Base-by-base conservation (phyloP, 2,329 filamentous ascomycete genomes). In the Colletotrichum gigasporum region DNA sequence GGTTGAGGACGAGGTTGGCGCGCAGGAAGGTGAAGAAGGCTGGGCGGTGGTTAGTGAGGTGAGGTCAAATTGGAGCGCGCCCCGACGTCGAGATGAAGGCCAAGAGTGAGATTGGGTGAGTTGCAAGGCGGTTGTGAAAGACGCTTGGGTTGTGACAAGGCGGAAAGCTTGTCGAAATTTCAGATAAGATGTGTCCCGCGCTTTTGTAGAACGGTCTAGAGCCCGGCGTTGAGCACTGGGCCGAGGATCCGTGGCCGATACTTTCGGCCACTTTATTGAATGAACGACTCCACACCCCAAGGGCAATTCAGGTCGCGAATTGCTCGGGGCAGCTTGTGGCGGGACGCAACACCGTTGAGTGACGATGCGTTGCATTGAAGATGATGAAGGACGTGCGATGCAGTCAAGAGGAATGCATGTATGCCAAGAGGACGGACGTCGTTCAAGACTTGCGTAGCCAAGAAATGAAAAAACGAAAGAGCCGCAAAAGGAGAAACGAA, bases 21-120 rank as follows among this genome's bases (percentile, higher is more conserved):
- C 91, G 89, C 14, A 96, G 84, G 70, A 93, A 95, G 59, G 89
- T 91, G 78, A 96, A 91, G 81, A 96, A 96, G 24, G 92, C 92
- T 96, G 76, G 24, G 35, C 52, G 34, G 24, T 24, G n/a, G 68
- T 70, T 61, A 70, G 67, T 52, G n/a, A 55, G 16, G n/a, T 35
- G 24, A 11, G 44, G 35, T 42, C 30, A 2, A 30, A 8, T 9
- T n/a, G n/a, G n/a, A n/a, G n/a, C n/a, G n/a, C n/a, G n/a, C n/a
- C n/a, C n/a, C n/a, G n/a, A n/a, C n/a, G n/a, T n/a, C n/a, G n/a
- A n/a, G n/a, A n/a, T n/a, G n/a, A n/a, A 41, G 8, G n/a, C 1
- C 24, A 37, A 30, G 22, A 11, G 14, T 12, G 12, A 41, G 3
- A 8, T n/a, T 10, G 26, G 61, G 28, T 42, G 61, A 63, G 51